These are phyloP conservation scores for Pythium plurisporium DNA, from an alignment of 352 stramenopile species.

Conservation along the genomic window DNA sequence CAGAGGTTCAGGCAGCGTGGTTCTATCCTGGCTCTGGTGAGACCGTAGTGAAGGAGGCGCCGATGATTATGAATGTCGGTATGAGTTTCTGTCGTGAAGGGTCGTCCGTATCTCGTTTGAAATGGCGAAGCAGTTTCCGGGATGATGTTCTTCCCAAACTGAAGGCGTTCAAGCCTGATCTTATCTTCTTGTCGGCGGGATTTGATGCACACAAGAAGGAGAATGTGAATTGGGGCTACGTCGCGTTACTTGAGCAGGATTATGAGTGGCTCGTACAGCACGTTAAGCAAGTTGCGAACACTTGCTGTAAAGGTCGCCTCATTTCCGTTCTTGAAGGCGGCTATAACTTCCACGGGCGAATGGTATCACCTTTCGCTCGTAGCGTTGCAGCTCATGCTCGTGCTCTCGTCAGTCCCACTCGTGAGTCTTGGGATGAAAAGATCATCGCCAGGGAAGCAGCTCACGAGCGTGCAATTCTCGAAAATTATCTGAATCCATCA, in stretches of 20 bases:
- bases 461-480: slow-evolving; percentile 45
- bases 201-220: slow-evolving; percentile 83
- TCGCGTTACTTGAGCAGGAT: slow-evolving; percentile 74
- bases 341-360: slow-evolving; percentile 84
- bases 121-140: slow-evolving; percentile 74
- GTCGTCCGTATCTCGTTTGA: slow-evolving; percentile 51
- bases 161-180: slow-evolving; percentile 54
- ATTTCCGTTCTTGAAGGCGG: slow-evolving; percentile 84
- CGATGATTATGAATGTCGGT: slow-evolving; percentile 66
- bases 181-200: slow-evolving; percentile 80
- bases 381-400: slow-evolving; percentile 70
- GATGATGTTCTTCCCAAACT: slow-evolving; percentile 59
- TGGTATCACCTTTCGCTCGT: slow-evolving; percentile 76
- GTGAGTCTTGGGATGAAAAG: slow-evolving; percentile 40
- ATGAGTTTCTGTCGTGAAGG: slow-evolving; percentile 48
- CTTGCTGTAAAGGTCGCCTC: slow-evolving; percentile 61
- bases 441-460: slow-evolving; percentile 45
- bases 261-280: slow-evolving; percentile 79
- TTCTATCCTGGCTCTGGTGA: slow-evolving; percentile 79
- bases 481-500: slow-evolving; percentile 35
- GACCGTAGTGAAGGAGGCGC: slow-evolving; percentile 30
- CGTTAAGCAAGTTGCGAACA: slow-evolving; percentile 72
- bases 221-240: slow-evolving; percentile 76
- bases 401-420: slow-evolving; percentile 46
- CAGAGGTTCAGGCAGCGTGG: slow-evolving; percentile 42